Conservation (phyloP, 306 rosid genomes). For the Prunus mira region DNA sequence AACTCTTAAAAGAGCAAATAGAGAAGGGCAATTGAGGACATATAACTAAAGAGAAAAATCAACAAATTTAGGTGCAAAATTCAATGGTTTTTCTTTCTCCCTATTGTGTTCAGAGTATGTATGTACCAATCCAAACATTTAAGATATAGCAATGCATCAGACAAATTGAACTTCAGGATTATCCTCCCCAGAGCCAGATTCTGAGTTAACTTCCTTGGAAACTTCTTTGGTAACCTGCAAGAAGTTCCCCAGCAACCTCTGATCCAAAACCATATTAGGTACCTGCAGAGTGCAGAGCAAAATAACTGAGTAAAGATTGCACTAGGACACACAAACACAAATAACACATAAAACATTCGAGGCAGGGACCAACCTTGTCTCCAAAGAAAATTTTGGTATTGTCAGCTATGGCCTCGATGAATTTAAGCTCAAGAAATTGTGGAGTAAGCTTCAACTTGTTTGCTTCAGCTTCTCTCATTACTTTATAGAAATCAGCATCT, state of each 20-base stretch:
- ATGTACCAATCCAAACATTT: background rate
- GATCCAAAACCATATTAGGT: slow-evolving; percentile 81
- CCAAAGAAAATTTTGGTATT: slow-evolving; percentile 95
- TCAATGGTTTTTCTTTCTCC: background rate
- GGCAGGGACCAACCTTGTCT: slow-evolving; percentile 58
- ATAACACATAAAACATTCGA: background rate
- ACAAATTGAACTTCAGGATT: background rate
- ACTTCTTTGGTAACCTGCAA: slow-evolving; percentile 35
- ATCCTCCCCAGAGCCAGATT: slow-evolving; percentile 8
- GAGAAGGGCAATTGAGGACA: background rate
- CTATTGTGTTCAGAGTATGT: slow-evolving; percentile 1
- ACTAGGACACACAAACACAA: background rate
- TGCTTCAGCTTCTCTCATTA: slow-evolving; percentile 80
- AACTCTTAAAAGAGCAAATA: background rate
- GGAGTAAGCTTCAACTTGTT: slow-evolving; percentile 93
- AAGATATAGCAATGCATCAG: background rate
- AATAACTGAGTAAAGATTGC: slow-evolving; percentile 19
- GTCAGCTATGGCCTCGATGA: slow-evolving; percentile 75
- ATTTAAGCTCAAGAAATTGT: slow-evolving; percentile 80
- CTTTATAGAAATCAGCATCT: slow-evolving; percentile 82
- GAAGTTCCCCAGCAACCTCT: slow-evolving; percentile 79
- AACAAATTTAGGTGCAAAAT: background rate
- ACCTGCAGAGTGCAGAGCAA: slow-evolving; percentile 56
- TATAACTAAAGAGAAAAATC: background rate
- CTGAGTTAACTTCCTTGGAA: slow-evolving; percentile 8